These are phyloP conservation scores for Tritrichomonas musculus DNA, from an alignment of 208 protist species.

Conservation along the genomic window DNA sequence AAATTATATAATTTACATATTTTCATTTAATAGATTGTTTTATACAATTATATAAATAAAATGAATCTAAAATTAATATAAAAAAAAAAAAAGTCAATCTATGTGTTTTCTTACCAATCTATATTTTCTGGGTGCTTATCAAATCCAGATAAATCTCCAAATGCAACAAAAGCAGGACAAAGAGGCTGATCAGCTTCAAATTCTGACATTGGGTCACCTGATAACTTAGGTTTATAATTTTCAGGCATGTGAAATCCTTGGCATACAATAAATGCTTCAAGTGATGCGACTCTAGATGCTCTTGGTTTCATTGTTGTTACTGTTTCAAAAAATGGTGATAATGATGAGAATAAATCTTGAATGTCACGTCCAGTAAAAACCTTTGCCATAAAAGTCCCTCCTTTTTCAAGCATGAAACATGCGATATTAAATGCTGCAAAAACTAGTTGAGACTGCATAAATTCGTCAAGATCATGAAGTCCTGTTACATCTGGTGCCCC, in stretches of 20 bases:
- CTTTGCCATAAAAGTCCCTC: constrained; percentile 76
- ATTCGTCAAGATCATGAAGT: constrained; percentile 97
- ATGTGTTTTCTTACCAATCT: constrained; percentile 22
- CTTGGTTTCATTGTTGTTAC: neutral
- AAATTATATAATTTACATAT: too few relatives aligned
- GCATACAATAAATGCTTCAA: constrained; percentile 31
- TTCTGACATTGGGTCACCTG: constrained; percentile 1
- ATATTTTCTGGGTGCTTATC: neutral
- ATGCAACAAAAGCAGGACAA: constrained; percentile 20
- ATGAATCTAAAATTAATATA: too few relatives aligned
- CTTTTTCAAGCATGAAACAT: constrained; percentile 73
- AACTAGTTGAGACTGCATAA: constrained; percentile 87
- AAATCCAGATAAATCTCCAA: constrained; percentile 33
- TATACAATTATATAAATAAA: too few relatives aligned
- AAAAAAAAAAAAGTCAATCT: too few relatives aligned
- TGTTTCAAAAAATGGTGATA: constrained; percentile 6
- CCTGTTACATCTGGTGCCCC: constrained; percentile 95
- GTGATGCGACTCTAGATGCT: neutral
- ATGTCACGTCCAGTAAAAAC: constrained; percentile 86
- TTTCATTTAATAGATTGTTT: too few relatives aligned
- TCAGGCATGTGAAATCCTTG: neutral
- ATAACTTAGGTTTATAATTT: neutral
- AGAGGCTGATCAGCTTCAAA: neutral
- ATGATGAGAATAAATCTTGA: neutral
- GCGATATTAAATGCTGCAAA: constrained; percentile 93